Percentiles rank a stretch among this genome's conserved stretches.
These are phyloP conservation scores for Tubosaeta brunneosetosa DNA, from an alignment of 768 basidiomycete species.

Conservation along the genomic window DNA sequence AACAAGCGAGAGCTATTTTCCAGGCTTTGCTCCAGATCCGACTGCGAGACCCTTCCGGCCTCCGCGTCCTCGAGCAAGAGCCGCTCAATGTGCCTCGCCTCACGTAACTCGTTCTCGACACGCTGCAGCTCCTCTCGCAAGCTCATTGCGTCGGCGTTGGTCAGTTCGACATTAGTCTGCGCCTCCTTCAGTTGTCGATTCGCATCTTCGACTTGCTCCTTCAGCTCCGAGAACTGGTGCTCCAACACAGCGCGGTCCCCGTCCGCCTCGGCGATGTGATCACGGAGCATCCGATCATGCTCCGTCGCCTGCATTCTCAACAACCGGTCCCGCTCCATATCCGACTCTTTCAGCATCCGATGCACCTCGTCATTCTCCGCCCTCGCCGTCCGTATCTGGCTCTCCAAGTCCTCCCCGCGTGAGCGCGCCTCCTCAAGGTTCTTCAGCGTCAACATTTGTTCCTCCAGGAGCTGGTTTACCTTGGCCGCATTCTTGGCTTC, in stretches of 20 bases:
- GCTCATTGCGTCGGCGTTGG: slow-evolving; percentile 62
- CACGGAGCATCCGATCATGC: slow-evolving; percentile 65
- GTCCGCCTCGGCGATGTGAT: slow-evolving; percentile 90
- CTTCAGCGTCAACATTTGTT: slow-evolving; percentile 67
- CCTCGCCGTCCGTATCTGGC: slow-evolving; percentile 65
- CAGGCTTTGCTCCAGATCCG: slow-evolving; percentile 60
- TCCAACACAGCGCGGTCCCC: slow-evolving; percentile 91
- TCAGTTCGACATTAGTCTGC: slow-evolving; percentile 55
- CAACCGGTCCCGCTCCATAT: slow-evolving; percentile 74
- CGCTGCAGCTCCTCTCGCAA: slow-evolving; percentile 71
- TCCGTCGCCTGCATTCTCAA: slow-evolving; percentile 68
- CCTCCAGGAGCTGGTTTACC: slow-evolving; percentile 62
- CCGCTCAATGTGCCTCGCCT: slow-evolving; percentile 61
- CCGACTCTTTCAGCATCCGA: slow-evolving; percentile 60
- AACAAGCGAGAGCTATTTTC: slow-evolving; percentile 65
- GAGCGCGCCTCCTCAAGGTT: slow-evolving; percentile 72
- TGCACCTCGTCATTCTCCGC: slow-evolving; percentile 66
- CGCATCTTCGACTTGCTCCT: slow-evolving; percentile 55
- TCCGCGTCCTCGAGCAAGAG: slow-evolving; percentile 71
- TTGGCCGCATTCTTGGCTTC: slow-evolving; percentile 63
- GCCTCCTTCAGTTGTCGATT: slow-evolving; percentile 63
- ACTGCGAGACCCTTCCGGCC: slow-evolving; percentile 62
- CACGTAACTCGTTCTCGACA: slow-evolving; percentile 64
- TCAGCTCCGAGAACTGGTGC: slow-evolving; percentile 75
- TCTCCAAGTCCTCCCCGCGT: slow-evolving; percentile 70